Evolutionary conservation across 2,329 filamentous ascomycete genomes (phyloP).

Genomic region (Colletotrichum sidae): DNA sequence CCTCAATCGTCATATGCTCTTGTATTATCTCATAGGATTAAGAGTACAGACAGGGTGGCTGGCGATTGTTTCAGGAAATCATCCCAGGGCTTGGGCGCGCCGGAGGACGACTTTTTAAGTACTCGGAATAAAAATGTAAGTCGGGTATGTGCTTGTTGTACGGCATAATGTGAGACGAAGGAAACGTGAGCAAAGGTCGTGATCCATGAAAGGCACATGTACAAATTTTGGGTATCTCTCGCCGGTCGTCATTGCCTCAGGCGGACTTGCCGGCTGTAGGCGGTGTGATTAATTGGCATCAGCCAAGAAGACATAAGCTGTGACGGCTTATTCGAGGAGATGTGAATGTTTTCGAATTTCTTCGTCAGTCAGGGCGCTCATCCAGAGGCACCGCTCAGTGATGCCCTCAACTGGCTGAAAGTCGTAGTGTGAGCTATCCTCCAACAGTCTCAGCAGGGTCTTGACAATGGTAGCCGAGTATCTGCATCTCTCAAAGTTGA

Average conservation of each 20-base stretch:
- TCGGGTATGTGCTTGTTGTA: slow-evolving; percentile 26
- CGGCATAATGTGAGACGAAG: slow-evolving; percentile 24
- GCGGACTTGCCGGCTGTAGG: not conserved
- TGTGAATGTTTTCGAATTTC: slow-evolving; percentile 73
- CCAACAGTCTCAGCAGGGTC: slow-evolving; percentile 80
- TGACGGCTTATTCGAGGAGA: slow-evolving; percentile 54
- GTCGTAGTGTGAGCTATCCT: slow-evolving; percentile 79
- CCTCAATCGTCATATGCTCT: no score
- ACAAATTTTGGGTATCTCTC: slow-evolving; percentile 11
- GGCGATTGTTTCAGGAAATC: no score
- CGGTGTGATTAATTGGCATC: slow-evolving; percentile 1
- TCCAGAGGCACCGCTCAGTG: slow-evolving; percentile 86
- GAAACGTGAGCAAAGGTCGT: slow-evolving; percentile 32
- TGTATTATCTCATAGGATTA: no score
- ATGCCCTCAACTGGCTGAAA: slow-evolving; percentile 82
- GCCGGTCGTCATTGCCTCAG: slow-evolving; percentile 4
- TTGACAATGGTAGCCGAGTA: slow-evolving; percentile 82
- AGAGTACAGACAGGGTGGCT: no score
- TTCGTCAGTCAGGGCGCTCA: slow-evolving; percentile 80
- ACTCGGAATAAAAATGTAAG: slow-evolving; percentile 17
- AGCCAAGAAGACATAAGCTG: not conserved
- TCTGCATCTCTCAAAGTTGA: slow-evolving; percentile 87
- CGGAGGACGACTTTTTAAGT: no score
- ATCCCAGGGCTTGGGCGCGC: no score
- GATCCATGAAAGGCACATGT: slow-evolving; percentile 21